A percentile compares a stretch with the other conserved stretches of the same genome.
Conservation (phyloP, 2,329 filamentous ascomycete genomes). For the Neobulgaria alba region DNA sequence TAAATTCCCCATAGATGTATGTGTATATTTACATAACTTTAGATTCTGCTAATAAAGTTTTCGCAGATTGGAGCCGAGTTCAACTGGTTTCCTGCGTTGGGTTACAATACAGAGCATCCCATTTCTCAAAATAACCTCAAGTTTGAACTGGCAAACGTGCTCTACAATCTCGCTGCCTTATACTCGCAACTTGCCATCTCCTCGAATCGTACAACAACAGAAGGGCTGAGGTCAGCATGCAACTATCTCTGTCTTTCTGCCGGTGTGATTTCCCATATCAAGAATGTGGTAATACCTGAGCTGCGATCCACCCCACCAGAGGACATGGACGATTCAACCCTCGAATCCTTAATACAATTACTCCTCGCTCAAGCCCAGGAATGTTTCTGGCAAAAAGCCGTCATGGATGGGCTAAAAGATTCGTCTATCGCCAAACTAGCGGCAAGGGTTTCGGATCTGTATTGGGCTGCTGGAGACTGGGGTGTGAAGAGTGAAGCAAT, state of each 20-base stretch:
- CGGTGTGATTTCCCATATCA: conserved; percentile 72
- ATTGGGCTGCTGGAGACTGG: conserved; percentile 73
- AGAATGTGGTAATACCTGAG: conserved; percentile 69
- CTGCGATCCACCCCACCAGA: conserved; percentile 78
- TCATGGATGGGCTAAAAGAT: conserved; percentile 89
- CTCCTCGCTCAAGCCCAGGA: conserved; percentile 91
- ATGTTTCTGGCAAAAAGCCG: conserved; percentile 96
- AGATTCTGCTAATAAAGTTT: conserved; percentile 6
- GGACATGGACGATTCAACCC: conserved; percentile 85
- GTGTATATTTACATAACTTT: conserved; percentile 21
- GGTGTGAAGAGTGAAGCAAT: conserved; percentile 84
- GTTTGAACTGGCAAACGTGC: conserved; percentile 83
- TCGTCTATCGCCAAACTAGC: conserved; percentile 85
- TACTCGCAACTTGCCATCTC: conserved; percentile 87
- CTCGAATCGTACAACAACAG: conserved; percentile 66
- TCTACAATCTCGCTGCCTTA: conserved; percentile 87
- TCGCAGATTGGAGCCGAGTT: conserved; percentile 84
- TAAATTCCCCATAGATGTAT: conserved; percentile 91
- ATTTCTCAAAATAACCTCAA: conserved; percentile 57
- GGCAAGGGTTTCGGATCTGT: conserved; percentile 84
- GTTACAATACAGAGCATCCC: conserved; percentile 76
- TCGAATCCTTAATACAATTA: conserved; percentile 75
- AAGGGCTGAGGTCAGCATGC: conserved; percentile 79
- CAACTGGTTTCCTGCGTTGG: conserved; percentile 88
- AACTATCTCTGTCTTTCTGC: conserved; percentile 86